Evolutionary conservation across 768 basidiomycete genomes (phyloP).

Genomic region (Suillus brevipes): DNA sequence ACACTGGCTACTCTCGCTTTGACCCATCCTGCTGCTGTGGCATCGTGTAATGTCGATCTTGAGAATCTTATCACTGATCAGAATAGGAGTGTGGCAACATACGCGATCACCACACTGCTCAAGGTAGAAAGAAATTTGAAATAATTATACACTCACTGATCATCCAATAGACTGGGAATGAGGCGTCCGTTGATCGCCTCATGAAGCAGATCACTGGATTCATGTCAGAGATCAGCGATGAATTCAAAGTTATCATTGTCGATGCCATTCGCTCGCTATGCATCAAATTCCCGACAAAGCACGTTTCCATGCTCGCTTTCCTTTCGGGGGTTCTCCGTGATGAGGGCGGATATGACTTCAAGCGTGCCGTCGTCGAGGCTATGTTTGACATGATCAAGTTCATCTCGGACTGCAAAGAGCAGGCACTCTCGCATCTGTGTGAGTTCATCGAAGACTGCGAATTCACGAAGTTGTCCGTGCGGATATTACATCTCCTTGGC

Average conservation of each 20-base stretch:
- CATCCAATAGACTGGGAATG: constrained; percentile 83
- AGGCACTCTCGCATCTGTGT: constrained; percentile 95
- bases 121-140: constrained; percentile 53
- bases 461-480: constrained; percentile 97
- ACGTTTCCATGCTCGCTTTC: constrained; percentile 96
- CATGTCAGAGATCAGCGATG: constrained; percentile 99
- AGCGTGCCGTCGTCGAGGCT: constrained; percentile 97
- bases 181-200: constrained; percentile 96
- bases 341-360: constrained; percentile 99
- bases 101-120: constrained; percentile 96
- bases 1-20: constrained; percentile 89
- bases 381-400: constrained; percentile 99
- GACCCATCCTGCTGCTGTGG: constrained; percentile 82
- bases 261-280: constrained; percentile 97
- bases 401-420: constrained; percentile 93
- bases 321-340: constrained; percentile 95
- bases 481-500: constrained; percentile 92
- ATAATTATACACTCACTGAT: constrained; percentile 6
- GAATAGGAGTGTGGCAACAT: constrained; percentile 96
- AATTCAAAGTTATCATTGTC: constrained; percentile 99
- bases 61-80: constrained; percentile 95
- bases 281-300: constrained; percentile 97
- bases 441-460: constrained; percentile 99
- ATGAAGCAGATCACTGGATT: constrained; percentile 99
- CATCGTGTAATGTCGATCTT: constrained; percentile 92